Evolutionary conservation across 75 land plant genomes (phyloP).

Genomic region (Pinus albicaulis): DNA sequence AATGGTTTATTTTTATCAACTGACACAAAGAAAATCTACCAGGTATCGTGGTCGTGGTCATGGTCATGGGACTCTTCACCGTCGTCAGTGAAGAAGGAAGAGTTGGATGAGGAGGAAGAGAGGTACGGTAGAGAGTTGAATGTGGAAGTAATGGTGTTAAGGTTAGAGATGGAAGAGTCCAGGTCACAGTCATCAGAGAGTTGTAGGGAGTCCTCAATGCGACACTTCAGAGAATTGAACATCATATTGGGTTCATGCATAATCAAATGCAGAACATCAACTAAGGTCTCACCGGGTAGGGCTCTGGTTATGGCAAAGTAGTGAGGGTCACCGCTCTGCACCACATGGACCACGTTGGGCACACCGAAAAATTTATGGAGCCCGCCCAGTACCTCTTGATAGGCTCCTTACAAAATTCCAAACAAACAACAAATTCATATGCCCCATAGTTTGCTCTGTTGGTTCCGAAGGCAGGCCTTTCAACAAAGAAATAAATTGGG

Average conservation of each 20-base stretch:
- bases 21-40: too few species aligned
- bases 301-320: conserved; percentile 49
- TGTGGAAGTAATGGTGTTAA: conserved; percentile 2
- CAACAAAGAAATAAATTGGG: too few species aligned
- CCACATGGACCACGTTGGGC: conserved; percentile 74
- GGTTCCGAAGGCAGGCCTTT: too few species aligned
- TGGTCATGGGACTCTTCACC: neutral
- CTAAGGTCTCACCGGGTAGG: conserved; percentile 41
- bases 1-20: too few species aligned
- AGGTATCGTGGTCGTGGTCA: neutral
- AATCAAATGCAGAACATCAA: conserved; percentile 63
- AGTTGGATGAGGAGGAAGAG: neutral
- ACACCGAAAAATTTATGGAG: neutral
- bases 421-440: too few species aligned
- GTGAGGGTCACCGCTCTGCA: conserved; percentile 61
- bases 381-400: too few species aligned
- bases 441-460: too few species aligned
- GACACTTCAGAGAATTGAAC: conserved; percentile 60
- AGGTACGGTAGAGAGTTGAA: conserved; percentile 17
- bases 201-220: conserved; percentile 27
- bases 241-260: conserved; percentile 77
- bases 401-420: too few species aligned
- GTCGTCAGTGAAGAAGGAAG: neutral
- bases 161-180: neutral
- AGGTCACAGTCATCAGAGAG: too few species aligned